Conservation (phyloP, 1,139 yeast genomes). For the Blastobotrys elegans region DNA sequence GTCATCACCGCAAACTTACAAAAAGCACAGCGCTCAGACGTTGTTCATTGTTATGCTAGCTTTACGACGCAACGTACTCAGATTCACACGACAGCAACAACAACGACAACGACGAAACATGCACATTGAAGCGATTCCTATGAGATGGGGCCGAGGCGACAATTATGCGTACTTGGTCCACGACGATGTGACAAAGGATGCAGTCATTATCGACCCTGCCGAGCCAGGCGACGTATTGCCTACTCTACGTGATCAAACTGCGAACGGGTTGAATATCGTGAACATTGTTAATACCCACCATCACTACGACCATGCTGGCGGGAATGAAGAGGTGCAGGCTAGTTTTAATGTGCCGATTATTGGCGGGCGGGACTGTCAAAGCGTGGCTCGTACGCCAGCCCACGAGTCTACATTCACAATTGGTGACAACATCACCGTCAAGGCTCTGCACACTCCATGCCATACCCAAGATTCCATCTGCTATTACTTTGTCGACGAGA, state of each 20-base stretch:
- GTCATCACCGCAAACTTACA: too few species aligned
- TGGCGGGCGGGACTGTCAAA: constrained; percentile 78
- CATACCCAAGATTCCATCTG: constrained; percentile 96
- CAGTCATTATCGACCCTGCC: constrained; percentile 93
- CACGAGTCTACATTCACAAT: constrained; percentile 42
- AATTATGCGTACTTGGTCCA: constrained; percentile 79
- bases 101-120: constrained; percentile 57
- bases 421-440: constrained; percentile 61
- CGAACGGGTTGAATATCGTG: constrained; percentile 34
- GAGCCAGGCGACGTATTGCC: constrained; percentile 58
- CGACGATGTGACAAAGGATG: constrained; percentile 59
- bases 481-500: constrained; percentile 62
- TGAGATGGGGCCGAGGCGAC: constrained; percentile 95
- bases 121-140: constrained; percentile 79
- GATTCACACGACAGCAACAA: too few species aligned
- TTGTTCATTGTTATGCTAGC: too few species aligned
- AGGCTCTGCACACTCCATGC: constrained; percentile 93
- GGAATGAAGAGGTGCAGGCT: constrained; percentile 44
- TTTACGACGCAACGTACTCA: too few species aligned
- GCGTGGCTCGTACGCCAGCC: constrained; percentile 62
- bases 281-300: constrained; percentile 95
- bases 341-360: constrained; percentile 61
- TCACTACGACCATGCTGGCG: constrained; percentile 92
- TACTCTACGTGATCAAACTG: constrained; percentile 36
- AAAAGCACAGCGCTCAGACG: too few species aligned